Evolutionary conservation across 306 rosid genomes (phyloP), one percentile per base, ranked within the genome.

Genomic region (Cicer judaicum): DNA sequence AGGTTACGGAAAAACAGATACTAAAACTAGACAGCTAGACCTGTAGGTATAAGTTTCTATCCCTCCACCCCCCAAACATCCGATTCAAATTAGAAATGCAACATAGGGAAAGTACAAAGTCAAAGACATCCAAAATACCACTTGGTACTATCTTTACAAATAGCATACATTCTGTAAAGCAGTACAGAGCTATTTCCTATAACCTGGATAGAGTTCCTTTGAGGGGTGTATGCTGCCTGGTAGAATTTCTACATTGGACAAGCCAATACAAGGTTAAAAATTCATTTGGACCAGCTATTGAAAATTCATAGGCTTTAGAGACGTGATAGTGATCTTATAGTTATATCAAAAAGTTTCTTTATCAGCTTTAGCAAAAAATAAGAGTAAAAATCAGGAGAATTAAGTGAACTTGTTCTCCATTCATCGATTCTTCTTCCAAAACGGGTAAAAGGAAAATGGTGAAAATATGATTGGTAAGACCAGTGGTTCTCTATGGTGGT

Each of bases 131-230:
- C 14, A 64, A 76, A 39, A 75, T 38, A 7, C 46, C 44, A 64
- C 46, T 59, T 14, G 68, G 15, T 44, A 64, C 34, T 57, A 47
- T 74, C 16, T 64, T 14, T 46, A 68, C 14, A 68, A 15, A 38
- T 62, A 56, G 49, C 13, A 39, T 60, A 74, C 70, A 74, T 2
- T 14, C 18, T 46, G 49, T 15, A 34, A 60, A 34, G 18, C 13
- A 14, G 39, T 48, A 46, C 60, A 10, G 44, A 73, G 69, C 16
- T 73, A 46, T 59, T 60, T 59, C 13, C 69, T 15, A 54, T 49
- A 67, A 68, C 73, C 57, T 68, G n/a, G 53, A 60, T n/a, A 69
- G 50, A 64, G 50, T 64, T 38, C 50, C 69, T 41, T 41, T 40
- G 13, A 14, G 49, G n/a, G 68, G 34, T 13, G 8, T 39, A 12